Conservation (phyloP, 1,139 yeast genomes). For the Geotrichum europaeum region DNA sequence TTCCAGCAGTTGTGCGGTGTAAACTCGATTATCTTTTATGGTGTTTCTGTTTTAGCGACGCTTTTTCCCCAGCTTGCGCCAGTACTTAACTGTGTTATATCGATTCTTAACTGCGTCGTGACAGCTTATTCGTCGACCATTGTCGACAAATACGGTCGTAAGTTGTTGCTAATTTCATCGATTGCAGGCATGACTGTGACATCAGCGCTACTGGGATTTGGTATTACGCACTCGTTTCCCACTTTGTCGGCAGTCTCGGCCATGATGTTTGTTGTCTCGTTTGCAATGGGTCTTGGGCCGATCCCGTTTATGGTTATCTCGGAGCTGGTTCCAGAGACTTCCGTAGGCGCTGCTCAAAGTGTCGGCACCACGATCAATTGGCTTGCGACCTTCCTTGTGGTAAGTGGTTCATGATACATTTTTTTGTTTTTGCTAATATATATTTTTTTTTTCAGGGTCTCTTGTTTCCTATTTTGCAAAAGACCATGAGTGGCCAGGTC, state of each 20-base stretch:
- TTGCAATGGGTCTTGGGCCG: slow-evolving; percentile 92
- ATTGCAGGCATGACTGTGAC: slow-evolving; percentile 62
- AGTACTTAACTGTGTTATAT: slow-evolving; percentile 64
- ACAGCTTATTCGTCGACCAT: slow-evolving; percentile 67
- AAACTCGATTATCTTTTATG: slow-evolving; percentile 86
- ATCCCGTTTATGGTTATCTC: slow-evolving; percentile 88
- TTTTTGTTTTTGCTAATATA: background rate
- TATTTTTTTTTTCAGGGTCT: slow-evolving; percentile 42
- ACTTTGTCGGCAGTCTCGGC: slow-evolving; percentile 59
- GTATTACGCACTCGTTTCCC: slow-evolving; percentile 50
- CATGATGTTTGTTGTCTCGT: slow-evolving; percentile 67
- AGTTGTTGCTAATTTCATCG: slow-evolving; percentile 61
- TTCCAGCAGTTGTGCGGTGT: slow-evolving; percentile 92
- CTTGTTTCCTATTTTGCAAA: slow-evolving; percentile 67
- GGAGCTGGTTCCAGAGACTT: slow-evolving; percentile 75
- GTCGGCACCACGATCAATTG: slow-evolving; percentile 89
- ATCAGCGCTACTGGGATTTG: slow-evolving; percentile 58
- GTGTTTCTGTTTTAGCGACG: slow-evolving; percentile 70
- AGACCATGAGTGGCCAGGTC: slow-evolving; percentile 64
- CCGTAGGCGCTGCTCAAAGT: slow-evolving; percentile 83
- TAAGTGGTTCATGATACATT: background rate
- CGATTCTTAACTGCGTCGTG: slow-evolving; percentile 63
- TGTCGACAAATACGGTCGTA: slow-evolving; percentile 74
- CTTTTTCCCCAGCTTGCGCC: slow-evolving; percentile 68
- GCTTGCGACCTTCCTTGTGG: slow-evolving; percentile 66